Conservation (phyloP, 179 eudicot genomes). For the Heliamphora pulchella region DNA sequence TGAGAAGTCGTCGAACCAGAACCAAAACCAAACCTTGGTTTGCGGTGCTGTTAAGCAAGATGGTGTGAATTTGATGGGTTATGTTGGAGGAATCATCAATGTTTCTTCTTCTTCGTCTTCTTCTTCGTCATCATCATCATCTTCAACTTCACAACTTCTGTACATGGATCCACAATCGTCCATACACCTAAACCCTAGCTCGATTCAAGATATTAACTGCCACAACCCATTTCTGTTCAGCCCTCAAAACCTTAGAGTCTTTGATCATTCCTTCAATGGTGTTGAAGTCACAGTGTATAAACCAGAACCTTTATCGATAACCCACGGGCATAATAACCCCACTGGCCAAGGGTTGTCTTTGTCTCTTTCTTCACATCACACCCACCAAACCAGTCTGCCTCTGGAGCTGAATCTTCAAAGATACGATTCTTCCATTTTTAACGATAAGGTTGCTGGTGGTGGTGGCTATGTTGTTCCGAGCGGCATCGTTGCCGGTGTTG, state of each 20-base stretch:
- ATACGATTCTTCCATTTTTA: conserved; percentile 14
- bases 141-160: conserved; percentile 16
- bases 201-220: conserved; percentile 20
- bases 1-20: not conserved
- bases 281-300: conserved; percentile 21
- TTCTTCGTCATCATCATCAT: not conserved
- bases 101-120: not conserved
- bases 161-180: conserved; percentile 28
- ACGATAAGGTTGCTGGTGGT: not conserved
- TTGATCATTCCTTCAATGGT: conserved; percentile 17
- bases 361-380: conserved; percentile 32
- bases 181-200: conserved; percentile 23
- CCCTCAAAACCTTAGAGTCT: conserved; percentile 11
- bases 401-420: conserved; percentile 28
- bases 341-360: conserved; percentile 28
- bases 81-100: conserved; percentile 3
- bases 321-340: not conserved
- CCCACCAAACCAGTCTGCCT: conserved; percentile 19
- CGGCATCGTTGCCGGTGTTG: not conserved
- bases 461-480: conserved; percentile 6
- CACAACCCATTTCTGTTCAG: conserved; percentile 12
- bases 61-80: conserved; percentile 24
- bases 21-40: not conserved
- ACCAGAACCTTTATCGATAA: conserved; percentile 9
- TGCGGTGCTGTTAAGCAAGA: conserved; percentile 17